These are phyloP conservation scores for Colletotrichum australisinense DNA, from an alignment of 2,329 filamentous ascomycete genomes.

Conservation along the genomic window DNA sequence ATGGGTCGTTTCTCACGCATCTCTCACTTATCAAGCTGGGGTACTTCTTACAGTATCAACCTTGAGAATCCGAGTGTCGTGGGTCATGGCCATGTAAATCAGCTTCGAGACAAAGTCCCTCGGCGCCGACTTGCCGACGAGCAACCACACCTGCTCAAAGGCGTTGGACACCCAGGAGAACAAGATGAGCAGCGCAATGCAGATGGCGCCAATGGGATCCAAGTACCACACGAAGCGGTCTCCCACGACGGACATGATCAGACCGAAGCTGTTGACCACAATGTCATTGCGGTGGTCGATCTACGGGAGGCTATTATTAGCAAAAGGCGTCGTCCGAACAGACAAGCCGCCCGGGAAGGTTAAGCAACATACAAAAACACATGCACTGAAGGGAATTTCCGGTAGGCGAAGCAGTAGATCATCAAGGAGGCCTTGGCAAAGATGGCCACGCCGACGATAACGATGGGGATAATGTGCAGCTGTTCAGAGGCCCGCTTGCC, in stretches of 20 bases:
- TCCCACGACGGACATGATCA: constrained; percentile 66
- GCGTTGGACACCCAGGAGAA: constrained; percentile 71
- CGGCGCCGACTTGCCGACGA: constrained; percentile 71
- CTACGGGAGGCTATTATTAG: constrained; percentile 37
- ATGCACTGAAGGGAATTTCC: constrained; percentile 64
- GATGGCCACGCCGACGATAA: constrained; percentile 65
- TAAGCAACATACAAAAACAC: constrained; percentile 59
- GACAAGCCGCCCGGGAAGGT: constrained; percentile 6
- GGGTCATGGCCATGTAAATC: constrained; percentile 66
- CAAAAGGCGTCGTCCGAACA: constrained; percentile 4
- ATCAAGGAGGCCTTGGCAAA: constrained; percentile 63
- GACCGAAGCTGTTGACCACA: constrained; percentile 64
- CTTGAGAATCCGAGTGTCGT: constrained; percentile 64
- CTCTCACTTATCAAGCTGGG: background rate
- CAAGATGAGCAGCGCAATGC: constrained; percentile 70
- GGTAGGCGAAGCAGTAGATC: constrained; percentile 64
- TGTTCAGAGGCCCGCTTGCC: constrained; percentile 54
- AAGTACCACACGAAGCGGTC: constrained; percentile 67
- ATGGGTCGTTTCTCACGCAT: background rate
- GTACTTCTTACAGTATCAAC: constrained; percentile 61
- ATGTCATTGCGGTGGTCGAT: constrained; percentile 69
- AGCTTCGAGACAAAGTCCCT: constrained; percentile 66
- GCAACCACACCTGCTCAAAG: constrained; percentile 70
- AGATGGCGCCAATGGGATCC: constrained; percentile 70
- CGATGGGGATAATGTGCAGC: constrained; percentile 64